These are phyloP conservation scores for Streptanthus diversifolius DNA, from an alignment of 345 rosid genomes.

Conservation along the genomic window DNA sequence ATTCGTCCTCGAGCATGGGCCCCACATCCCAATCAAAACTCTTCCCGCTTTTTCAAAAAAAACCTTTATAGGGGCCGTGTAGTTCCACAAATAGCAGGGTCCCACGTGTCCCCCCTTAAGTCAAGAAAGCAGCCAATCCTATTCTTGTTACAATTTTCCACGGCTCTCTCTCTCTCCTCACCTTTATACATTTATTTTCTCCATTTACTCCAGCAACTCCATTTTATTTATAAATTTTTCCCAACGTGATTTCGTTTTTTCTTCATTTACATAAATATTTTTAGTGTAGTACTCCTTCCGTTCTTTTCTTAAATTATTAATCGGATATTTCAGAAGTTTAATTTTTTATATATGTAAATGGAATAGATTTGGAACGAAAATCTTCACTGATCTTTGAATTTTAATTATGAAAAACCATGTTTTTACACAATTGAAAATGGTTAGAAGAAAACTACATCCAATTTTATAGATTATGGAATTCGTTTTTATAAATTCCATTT, in stretches of 20 bases:
- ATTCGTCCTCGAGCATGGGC: constrained; percentile 26
- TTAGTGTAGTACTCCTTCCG: neutral
- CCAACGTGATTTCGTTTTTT: neutral
- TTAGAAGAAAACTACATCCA: no score
- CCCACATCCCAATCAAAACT: constrained; percentile 34
- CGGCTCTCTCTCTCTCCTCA: constrained; percentile 24
- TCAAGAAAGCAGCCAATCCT: constrained; percentile 42
- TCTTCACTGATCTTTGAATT: no score
- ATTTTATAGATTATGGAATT: no score
- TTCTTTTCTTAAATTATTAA: no score
- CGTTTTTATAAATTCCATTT: no score
- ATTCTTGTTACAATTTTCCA: constrained; percentile 30
- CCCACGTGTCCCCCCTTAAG: constrained; percentile 35
- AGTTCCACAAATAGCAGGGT: constrained; percentile 31
- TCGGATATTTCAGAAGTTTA: no score
- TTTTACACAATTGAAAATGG: no score
- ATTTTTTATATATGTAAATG: no score
- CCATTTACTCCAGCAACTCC: constrained; percentile 15
- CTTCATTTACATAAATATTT: neutral
- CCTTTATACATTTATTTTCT: constrained; percentile 33
- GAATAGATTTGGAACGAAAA: no score
- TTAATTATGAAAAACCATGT: no score
- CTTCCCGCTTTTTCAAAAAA: constrained; percentile 29
- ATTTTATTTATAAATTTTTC: neutral
- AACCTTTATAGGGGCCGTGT: constrained; percentile 30